phyloP scores from a whole-genome alignment of 176 grass and related monocot species.

The Triticum turgidum region DNA sequence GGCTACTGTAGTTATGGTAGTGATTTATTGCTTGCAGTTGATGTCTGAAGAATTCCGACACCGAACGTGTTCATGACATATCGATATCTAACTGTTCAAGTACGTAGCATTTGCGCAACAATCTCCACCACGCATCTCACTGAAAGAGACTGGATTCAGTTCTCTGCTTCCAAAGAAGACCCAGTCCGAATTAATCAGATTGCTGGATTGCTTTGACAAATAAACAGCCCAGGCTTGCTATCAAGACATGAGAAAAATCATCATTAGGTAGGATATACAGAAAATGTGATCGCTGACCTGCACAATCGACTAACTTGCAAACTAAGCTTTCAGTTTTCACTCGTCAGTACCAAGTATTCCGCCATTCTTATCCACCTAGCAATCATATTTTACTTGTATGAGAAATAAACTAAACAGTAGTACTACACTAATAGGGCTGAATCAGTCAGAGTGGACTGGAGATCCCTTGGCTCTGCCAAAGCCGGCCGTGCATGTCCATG shows the following conservation, averaged over 20 bases:
- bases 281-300: background rate
- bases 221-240: background rate
- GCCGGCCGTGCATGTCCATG: background rate
- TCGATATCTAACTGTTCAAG: background rate
- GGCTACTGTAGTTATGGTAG: background rate
- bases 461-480: constrained; percentile 2
- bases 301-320: background rate
- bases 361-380: background rate
- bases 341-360: background rate
- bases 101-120: background rate
- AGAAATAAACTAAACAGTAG: background rate
- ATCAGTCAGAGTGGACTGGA: background rate
- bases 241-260: background rate
- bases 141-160: constrained; percentile 31
- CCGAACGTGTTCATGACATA: background rate
- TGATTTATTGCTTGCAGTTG: background rate
- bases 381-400: background rate
- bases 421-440: background rate
- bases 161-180: constrained; percentile 6
- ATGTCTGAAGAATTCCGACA: constrained; percentile 30
- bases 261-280: background rate
- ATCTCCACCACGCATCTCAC: background rate
- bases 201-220: background rate
- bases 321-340: constrained; percentile 20
- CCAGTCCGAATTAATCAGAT: background rate